These are phyloP conservation scores for Alternaria postmessia DNA, from an alignment of 2,329 filamentous ascomycete genomes.

Conservation along the genomic window DNA sequence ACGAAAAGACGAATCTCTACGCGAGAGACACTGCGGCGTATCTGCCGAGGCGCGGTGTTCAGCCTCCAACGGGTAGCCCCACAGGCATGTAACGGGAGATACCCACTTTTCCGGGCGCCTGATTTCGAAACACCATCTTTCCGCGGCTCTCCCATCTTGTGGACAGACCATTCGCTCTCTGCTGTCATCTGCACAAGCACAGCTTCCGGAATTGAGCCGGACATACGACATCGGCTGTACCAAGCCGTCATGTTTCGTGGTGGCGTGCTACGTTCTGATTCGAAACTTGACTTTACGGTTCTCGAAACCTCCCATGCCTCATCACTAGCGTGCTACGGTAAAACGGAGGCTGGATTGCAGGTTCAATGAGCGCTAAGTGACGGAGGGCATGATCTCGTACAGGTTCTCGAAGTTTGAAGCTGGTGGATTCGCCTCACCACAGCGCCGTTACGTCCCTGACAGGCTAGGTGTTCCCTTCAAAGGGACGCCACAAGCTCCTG, in stretches of 20 bases:
- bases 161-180: neutral
- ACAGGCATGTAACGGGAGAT: slow-evolving; percentile 22
- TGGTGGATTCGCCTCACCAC: slow-evolving; percentile 30
- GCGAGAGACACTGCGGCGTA: neutral
- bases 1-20: neutral
- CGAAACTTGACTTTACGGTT: slow-evolving; percentile 33
- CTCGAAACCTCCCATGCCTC: slow-evolving; percentile 31
- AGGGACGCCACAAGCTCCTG: slow-evolving; percentile 10
- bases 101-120: slow-evolving; percentile 25
- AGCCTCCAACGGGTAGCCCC: slow-evolving; percentile 15
- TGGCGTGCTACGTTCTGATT: slow-evolving; percentile 29
- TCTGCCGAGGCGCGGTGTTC: slow-evolving; percentile 13
- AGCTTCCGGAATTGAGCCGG: slow-evolving; percentile 17
- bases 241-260: slow-evolving; percentile 30
- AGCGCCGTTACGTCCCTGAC: slow-evolving; percentile 15
- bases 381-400: slow-evolving; percentile 7
- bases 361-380: slow-evolving; percentile 8
- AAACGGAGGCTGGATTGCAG: slow-evolving; percentile 3
- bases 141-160: slow-evolving; percentile 16
- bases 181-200: neutral
- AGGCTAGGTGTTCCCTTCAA: slow-evolving; percentile 17
- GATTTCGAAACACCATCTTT: slow-evolving; percentile 27
- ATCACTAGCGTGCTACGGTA: slow-evolving; percentile 15
- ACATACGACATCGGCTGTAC: slow-evolving; percentile 16
- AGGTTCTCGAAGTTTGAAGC: slow-evolving; percentile 26